A percentile compares a stretch with the other conserved stretches of the same genome.
These are phyloP conservation scores for Phyllosticta ampelicida DNA, from an alignment of 2,329 filamentous ascomycete species.

Conservation along the genomic window DNA sequence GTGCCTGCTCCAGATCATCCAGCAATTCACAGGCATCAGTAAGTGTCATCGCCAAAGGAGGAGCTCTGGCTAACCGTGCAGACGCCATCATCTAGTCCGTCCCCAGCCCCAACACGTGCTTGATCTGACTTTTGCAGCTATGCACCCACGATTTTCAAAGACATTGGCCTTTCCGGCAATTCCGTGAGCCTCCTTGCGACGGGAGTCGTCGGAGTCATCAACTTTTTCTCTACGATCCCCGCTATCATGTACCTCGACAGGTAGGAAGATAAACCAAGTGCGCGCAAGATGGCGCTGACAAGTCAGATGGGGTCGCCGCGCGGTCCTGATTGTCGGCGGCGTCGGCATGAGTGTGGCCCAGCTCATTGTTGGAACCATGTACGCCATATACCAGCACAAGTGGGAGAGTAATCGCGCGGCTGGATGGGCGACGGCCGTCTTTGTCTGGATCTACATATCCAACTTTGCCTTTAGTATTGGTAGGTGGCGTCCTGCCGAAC, in stretches of 20 bases:
- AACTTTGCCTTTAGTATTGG: neutral
- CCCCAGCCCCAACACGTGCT: neutral
- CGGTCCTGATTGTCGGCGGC: constrained; percentile 4
- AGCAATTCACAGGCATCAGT: constrained; percentile 5
- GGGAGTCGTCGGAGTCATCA: constrained; percentile 8
- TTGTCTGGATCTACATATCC: constrained; percentile 8
- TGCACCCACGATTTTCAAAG: constrained; percentile 36
- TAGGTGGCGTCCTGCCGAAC: neutral
- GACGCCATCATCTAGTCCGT: neutral
- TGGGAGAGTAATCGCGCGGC: constrained; percentile 1
- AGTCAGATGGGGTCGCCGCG: constrained; percentile 1
- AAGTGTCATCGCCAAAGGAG: neutral
- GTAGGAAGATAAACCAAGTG: neutral
- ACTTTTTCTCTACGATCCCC: constrained; percentile 9
- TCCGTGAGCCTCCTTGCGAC: constrained; percentile 7
- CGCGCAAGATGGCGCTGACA: neutral
- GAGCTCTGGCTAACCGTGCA: neutral
- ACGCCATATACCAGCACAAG: constrained; percentile 4
- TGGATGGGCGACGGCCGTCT: constrained; percentile 8
- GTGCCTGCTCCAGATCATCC: constrained; percentile 8
- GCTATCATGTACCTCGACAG: constrained; percentile 7
- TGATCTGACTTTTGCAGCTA: constrained; percentile 19
- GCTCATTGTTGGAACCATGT: constrained; percentile 7
- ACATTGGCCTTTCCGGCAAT: constrained; percentile 28
- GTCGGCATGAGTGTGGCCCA: constrained; percentile 5